Conservation (phyloP, 1,139 yeast species). For the Lodderomyces metapsilosis region DNA sequence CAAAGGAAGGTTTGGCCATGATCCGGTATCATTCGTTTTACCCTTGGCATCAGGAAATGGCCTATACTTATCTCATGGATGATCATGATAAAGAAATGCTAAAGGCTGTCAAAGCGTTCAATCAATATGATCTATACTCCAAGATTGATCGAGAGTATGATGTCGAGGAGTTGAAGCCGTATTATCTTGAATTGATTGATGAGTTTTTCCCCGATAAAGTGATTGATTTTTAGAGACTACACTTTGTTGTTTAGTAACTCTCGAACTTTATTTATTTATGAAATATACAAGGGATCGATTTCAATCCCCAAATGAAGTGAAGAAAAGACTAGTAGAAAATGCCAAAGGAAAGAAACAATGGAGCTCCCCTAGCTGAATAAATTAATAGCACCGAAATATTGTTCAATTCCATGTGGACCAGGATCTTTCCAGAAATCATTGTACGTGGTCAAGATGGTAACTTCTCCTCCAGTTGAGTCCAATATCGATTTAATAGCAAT, state of each 20-base stretch:
- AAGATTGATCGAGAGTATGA: conserved; percentile 53
- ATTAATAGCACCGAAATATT: conserved; percentile 70
- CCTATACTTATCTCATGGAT: conserved; percentile 64
- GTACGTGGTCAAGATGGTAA: conserved; percentile 71
- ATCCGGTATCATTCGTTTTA: conserved; percentile 73
- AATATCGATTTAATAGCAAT: conserved; percentile 65
- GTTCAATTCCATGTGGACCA: conserved; percentile 82
- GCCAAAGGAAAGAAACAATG: background rate
- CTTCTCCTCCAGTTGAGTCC: conserved; percentile 53
- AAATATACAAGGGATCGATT: background rate
- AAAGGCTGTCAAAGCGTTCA: conserved; percentile 63
- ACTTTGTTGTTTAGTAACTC: background rate
- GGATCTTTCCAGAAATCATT: conserved; percentile 88
- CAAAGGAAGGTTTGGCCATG: conserved; percentile 70
- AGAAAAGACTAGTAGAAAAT: background rate
- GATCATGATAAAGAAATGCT: conserved; percentile 62
- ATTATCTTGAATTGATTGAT: conserved; percentile 61
- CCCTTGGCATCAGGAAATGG: conserved; percentile 75
- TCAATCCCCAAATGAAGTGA: conserved; percentile 1
- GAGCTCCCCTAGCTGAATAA: conserved; percentile 26
- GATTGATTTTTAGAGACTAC: conserved; percentile 48
- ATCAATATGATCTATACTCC: conserved; percentile 67
- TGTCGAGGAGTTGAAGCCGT: conserved; percentile 50
- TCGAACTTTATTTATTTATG: background rate
- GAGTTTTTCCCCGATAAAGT: conserved; percentile 61